phyloP scores from a whole-genome alignment of 352 stramenopile genomes.

The Pythium insidiosum region DNA sequence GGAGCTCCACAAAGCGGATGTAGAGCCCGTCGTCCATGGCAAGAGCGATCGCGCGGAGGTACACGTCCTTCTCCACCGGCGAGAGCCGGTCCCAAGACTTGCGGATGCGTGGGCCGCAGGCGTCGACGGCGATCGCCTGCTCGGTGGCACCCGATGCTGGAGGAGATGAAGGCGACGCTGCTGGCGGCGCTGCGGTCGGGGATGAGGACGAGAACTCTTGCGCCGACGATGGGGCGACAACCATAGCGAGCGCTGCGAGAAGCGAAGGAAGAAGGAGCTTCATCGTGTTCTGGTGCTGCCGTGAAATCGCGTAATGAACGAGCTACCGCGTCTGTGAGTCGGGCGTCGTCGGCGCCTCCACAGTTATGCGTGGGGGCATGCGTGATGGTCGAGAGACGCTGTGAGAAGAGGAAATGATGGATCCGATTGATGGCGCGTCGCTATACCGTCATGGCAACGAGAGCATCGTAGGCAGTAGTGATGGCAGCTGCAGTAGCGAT shows the following conservation, averaged over 20 bases:
- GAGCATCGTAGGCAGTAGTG: too few species aligned
- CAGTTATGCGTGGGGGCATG: too few species aligned
- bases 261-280: not conserved
- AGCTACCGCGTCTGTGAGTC: too few species aligned
- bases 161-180: not conserved
- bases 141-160: not conserved
- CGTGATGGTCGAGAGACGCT: too few species aligned
- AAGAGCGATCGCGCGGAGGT: conserved; percentile 58
- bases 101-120: conserved; percentile 62
- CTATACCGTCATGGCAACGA: too few species aligned
- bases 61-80: conserved; percentile 56
- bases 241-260: too few species aligned
- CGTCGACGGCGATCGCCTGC: not conserved
- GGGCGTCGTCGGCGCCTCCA: too few species aligned
- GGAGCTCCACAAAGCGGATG: conserved; percentile 84
- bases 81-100: conserved; percentile 67
- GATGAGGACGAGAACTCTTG: not conserved
- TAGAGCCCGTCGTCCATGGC: conserved; percentile 81
- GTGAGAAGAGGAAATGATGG: too few species aligned
- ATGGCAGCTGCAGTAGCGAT: too few species aligned
- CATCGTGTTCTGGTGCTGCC: not conserved
- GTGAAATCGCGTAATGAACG: too few species aligned
- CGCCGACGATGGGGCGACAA: too few species aligned
- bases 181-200: not conserved
- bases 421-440: too few species aligned